phyloP scores from a whole-genome alignment of 106 monocot genomes.

The Allium fistulosum region DNA sequence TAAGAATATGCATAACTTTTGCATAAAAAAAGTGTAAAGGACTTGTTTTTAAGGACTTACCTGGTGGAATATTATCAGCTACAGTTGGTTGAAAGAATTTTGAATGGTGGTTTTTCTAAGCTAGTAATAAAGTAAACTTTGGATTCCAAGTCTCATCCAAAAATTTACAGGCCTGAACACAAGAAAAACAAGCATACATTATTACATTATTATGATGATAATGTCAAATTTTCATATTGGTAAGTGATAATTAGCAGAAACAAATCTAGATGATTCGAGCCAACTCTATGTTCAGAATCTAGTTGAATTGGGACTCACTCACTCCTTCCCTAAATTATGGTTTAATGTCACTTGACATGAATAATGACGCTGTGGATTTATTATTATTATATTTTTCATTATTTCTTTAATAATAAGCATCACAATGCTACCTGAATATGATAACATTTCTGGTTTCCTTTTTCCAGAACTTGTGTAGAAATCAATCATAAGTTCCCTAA shows the following conservation, averaged over 20 bases:
- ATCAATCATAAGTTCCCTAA: conserved; percentile 70
- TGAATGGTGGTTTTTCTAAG: too few relatives aligned
- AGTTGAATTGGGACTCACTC: conserved; percentile 87
- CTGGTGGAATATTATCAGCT: conserved; percentile 86
- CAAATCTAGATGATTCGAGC: conserved; percentile 88
- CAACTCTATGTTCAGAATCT: conserved; percentile 85
- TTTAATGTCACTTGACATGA: too few relatives aligned
- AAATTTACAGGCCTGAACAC: conserved; percentile 71
- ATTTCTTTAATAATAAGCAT: too few relatives aligned
- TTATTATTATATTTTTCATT: too few relatives aligned
- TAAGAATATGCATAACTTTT: neutral
- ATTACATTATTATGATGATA: too few relatives aligned
- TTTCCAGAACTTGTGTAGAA: conserved; percentile 74
- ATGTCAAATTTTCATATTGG: too few relatives aligned
- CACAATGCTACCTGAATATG: conserved; percentile 57
- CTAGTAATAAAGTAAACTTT: conserved; percentile 77
- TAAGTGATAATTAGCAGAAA: neutral
- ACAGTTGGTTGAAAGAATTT: too few relatives aligned
- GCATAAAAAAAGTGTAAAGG: neutral
- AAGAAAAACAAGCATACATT: conserved; percentile 6
- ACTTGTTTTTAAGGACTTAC: too few relatives aligned
- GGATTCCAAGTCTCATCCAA: conserved; percentile 78
- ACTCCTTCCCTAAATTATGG: conserved; percentile 82
- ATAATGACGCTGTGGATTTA: too few relatives aligned
- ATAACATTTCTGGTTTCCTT: conserved; percentile 71